Evolutionary conservation across 1,284 basidiomycete species (phyloP).

Genomic region (Pascua sp.): DNA sequence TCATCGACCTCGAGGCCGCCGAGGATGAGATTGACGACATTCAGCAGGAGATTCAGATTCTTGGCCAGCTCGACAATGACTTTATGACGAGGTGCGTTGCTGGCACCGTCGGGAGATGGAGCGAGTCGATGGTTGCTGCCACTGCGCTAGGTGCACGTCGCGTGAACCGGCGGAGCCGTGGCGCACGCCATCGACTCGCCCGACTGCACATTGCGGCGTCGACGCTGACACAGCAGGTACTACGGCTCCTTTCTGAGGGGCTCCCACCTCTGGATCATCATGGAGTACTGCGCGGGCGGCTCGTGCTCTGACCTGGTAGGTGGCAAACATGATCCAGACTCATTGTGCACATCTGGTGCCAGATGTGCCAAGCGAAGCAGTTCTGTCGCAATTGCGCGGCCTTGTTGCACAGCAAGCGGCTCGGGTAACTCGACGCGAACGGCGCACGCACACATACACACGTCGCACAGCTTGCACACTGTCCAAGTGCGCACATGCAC

Average conservation of each 20-base stretch:
- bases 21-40: constrained; percentile 99
- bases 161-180: not conserved
- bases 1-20: constrained; percentile 96
- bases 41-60: constrained; percentile 96
- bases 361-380: no score
- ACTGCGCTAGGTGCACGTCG: not conserved
- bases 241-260: constrained; percentile 94
- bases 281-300: constrained; percentile 76
- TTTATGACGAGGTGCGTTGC: constrained; percentile 82
- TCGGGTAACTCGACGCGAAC: no score
- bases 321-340: not conserved
- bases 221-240: constrained; percentile 58
- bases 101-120: not conserved
- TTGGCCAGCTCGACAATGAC: constrained; percentile 93
- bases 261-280: constrained; percentile 95
- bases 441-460: no score
- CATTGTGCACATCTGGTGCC: no score
- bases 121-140: not conserved
- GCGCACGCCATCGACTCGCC: not conserved
- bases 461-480: no score
- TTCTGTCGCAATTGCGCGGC: no score
- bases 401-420: no score
- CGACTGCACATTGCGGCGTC: not conserved
- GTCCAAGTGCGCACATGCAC: no score
- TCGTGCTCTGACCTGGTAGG: constrained; percentile 55